Evolutionary conservation across 129 eudicot species (phyloP).

Genomic region (Pittosporum tobira): DNA sequence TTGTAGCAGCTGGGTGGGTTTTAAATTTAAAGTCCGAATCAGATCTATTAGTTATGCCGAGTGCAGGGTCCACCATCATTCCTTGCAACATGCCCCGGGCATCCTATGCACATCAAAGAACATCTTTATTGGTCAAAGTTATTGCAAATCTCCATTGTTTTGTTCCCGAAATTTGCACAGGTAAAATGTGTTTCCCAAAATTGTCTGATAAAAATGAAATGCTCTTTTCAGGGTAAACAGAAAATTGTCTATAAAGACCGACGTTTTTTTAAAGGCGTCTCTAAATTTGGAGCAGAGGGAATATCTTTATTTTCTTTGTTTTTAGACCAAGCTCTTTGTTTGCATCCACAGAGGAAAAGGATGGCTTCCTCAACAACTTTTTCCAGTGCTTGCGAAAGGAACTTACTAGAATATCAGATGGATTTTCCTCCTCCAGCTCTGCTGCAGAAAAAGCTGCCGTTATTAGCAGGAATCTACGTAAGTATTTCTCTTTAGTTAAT

Average conservation of each 20-base stretch:
- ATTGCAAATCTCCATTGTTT: conserved; percentile 96
- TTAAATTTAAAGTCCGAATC: conserved; percentile 37
- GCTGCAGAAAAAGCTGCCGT: conserved; percentile 39
- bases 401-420: conserved; percentile 26
- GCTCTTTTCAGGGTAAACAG: too few relatives aligned
- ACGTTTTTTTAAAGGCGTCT: too few relatives aligned
- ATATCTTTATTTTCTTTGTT: neutral
- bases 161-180: conserved; percentile 78
- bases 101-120: conserved; percentile 88
- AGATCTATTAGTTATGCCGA: conserved; percentile 14
- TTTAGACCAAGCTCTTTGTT: conserved; percentile 11
- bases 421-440: conserved; percentile 20
- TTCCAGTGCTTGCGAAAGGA: conserved; percentile 54
- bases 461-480: conserved; percentile 68
- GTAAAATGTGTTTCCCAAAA: conserved; percentile 28
- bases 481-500: conserved; percentile 12
- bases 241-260: too few relatives aligned
- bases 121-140: conserved; percentile 82
- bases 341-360: conserved; percentile 63
- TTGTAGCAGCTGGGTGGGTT: conserved; percentile 55
- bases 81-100: conserved; percentile 52
- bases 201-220: conserved; percentile 1
- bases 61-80: conserved; percentile 37
- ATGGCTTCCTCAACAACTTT: conserved; percentile 67
- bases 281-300: too few relatives aligned